phyloP scores from a whole-genome alignment of 192 early-diverging fungal species.

The Coemansia sp. region DNA sequence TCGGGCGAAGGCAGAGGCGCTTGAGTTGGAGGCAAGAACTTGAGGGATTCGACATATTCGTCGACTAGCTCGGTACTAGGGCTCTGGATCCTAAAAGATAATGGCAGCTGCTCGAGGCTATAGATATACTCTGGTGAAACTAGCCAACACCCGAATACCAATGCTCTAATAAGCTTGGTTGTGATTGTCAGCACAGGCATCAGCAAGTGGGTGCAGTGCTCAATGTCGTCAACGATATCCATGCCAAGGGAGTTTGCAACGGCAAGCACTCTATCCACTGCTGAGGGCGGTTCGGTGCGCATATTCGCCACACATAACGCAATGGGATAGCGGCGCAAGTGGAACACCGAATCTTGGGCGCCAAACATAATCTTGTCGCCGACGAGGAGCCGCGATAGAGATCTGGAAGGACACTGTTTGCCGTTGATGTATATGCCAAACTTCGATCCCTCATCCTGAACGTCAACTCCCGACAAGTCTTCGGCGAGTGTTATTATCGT shows the following conservation, averaged over 20 bases:
- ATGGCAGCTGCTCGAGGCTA: slow-evolving; percentile 7
- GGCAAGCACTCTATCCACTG: not conserved
- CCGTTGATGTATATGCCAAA: slow-evolving; percentile 50
- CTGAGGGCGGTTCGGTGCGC: slow-evolving; percentile 6
- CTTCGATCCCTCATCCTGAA: slow-evolving; percentile 40
- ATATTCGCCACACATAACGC: slow-evolving; percentile 33
- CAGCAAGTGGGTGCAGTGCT: slow-evolving; percentile 30
- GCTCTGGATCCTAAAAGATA: slow-evolving; percentile 2
- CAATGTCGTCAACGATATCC: slow-evolving; percentile 16
- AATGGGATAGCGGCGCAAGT: slow-evolving; percentile 10
- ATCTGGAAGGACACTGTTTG: slow-evolving; percentile 10
- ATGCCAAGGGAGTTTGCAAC: slow-evolving; percentile 18
- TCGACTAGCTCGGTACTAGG: slow-evolving; percentile 13
- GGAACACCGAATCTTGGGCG: slow-evolving; percentile 38
- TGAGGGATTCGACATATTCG: slow-evolving; percentile 17
- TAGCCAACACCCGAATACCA: slow-evolving; percentile 25
- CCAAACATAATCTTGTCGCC: slow-evolving; percentile 46
- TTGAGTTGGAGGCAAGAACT: slow-evolving; percentile 17
- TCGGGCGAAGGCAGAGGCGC: slow-evolving; percentile 18
- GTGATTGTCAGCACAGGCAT: slow-evolving; percentile 35
- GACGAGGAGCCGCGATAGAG: not conserved
- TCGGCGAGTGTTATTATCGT: slow-evolving; percentile 13
- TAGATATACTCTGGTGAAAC: slow-evolving; percentile 21
- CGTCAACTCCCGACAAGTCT: not conserved
- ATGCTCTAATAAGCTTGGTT: slow-evolving; percentile 30